phyloP scores from a whole-genome alignment of 176 grass and related monocot genomes.

The Triticum timopheevii region DNA sequence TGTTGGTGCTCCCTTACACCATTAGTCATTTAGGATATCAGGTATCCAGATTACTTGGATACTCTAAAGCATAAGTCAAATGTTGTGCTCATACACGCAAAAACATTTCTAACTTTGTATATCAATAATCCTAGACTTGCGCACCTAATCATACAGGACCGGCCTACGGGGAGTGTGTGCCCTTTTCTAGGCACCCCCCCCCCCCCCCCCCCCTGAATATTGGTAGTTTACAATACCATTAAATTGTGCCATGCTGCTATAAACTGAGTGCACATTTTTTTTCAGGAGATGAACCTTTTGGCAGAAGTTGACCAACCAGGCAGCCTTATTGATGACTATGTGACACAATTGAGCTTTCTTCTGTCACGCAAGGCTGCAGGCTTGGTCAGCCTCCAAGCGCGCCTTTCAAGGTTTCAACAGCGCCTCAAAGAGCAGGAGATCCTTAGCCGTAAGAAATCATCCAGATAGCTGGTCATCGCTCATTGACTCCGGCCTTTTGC shows the following conservation, averaged over 20 bases:
- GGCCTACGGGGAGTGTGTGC: no score
- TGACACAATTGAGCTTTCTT: conserved; percentile 90
- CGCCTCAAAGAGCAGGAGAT: conserved; percentile 97
- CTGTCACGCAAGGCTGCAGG: conserved; percentile 89
- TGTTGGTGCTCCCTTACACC: background rate
- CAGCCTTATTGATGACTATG: conserved; percentile 91
- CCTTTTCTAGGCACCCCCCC: no score
- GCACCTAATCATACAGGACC: no score
- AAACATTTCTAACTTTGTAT: background rate
- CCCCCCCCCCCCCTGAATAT: no score
- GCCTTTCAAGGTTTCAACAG: conserved; percentile 85
- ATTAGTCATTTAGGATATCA: conserved; percentile 10
- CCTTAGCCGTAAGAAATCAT: conserved; percentile 82
- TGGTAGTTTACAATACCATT: no score
- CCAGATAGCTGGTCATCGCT: conserved; percentile 30
- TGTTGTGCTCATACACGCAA: background rate
- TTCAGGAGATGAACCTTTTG: conserved; percentile 99
- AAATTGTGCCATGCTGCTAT: background rate
- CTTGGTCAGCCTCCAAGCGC: conserved; percentile 90
- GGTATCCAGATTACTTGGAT: conserved; percentile 5
- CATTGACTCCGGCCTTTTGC: background rate
- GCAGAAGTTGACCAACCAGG: conserved; percentile 96
- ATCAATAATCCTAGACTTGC: background rate
- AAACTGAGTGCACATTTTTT: conserved; percentile 22
- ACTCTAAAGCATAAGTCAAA: background rate